A percentile compares a stretch with the other conserved stretches of the same genome.
phyloP scores from a whole-genome alignment of 2,329 filamentous ascomycete species.

The Paradendryphiella salina region DNA sequence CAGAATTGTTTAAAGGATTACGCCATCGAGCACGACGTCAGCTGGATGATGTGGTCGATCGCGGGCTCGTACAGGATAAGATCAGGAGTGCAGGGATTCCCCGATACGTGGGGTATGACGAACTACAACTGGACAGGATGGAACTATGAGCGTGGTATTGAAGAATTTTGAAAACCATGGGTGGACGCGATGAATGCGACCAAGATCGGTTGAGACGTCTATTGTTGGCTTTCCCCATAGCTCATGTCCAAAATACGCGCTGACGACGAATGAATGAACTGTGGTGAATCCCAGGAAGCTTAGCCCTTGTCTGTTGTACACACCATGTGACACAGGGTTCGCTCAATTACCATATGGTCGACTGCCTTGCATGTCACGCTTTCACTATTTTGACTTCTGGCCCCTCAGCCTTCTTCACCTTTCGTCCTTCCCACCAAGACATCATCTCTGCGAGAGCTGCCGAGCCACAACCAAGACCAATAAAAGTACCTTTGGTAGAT shows the following conservation, averaged over 20 bases:
- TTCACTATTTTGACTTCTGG: too few species aligned
- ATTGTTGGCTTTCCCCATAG: background rate
- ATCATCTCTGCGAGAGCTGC: too few species aligned
- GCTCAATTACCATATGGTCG: too few species aligned
- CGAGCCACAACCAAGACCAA: too few species aligned
- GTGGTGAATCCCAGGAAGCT: too few species aligned
- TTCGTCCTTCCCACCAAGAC: too few species aligned
- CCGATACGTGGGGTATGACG: conserved; percentile 56
- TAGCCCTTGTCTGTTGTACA: too few species aligned
- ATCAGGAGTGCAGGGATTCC: conserved; percentile 51
- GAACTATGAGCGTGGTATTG: conserved; percentile 52
- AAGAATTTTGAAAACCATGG: conserved; percentile 58
- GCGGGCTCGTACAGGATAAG: conserved; percentile 55
- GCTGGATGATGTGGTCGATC: conserved; percentile 57
- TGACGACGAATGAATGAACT: background rate
- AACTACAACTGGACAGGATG: conserved; percentile 55
- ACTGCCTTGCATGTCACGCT: too few species aligned
- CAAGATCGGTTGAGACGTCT: conserved; percentile 7
- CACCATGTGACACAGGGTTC: too few species aligned
- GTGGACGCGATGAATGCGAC: conserved; percentile 48
- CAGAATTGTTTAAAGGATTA: conserved; percentile 54
- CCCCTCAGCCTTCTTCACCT: too few species aligned
- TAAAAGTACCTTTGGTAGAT: too few species aligned
- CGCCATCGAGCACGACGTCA: conserved; percentile 51
- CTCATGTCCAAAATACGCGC: background rate